phyloP scores from a whole-genome alignment of 1,139 yeast species.

The Petasospora rhodanensis region DNA sequence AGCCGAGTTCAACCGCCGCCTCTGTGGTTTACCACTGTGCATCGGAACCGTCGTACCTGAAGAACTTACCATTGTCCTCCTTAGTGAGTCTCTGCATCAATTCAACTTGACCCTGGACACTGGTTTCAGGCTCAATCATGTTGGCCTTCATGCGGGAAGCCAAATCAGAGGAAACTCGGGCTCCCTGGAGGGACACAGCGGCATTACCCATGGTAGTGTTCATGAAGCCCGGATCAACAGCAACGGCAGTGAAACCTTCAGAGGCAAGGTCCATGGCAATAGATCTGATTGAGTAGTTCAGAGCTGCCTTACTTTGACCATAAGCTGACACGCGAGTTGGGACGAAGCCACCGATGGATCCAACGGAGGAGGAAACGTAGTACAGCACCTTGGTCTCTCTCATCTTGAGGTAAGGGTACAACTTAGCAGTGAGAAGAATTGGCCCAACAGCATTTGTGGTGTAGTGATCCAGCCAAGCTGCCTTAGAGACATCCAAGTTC shows the following conservation, averaged over 20 bases:
- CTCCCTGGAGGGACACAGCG: slow-evolving; percentile 31
- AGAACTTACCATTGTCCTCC: slow-evolving; percentile 4
- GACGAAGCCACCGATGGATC: slow-evolving; percentile 21
- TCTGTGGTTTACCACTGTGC: no score
- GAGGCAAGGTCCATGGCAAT: no score
- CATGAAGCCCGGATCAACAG: no score
- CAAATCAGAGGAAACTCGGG: no score
- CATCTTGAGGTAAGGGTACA: slow-evolving; percentile 21
- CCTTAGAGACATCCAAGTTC: background rate
- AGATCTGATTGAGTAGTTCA: no score
- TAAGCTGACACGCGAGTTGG: slow-evolving; percentile 25
- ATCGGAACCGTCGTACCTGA: no score
- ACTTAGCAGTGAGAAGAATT: slow-evolving; percentile 9
- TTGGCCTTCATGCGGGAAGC: no score
- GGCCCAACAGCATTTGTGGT: slow-evolving; percentile 27
- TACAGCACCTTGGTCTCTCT: slow-evolving; percentile 19
- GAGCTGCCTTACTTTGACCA: no score
- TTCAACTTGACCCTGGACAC: slow-evolving; percentile 1
- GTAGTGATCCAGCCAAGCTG: slow-evolving; percentile 1
- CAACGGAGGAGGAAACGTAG: slow-evolving; percentile 25
- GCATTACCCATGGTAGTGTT: no score
- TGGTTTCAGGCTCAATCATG: slow-evolving; percentile 16
- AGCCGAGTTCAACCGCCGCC: no score
- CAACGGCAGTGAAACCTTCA: no score
- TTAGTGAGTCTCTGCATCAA: background rate